phyloP scores from a whole-genome alignment of 805 yeast species.

The Candida palmyrensis region DNA sequence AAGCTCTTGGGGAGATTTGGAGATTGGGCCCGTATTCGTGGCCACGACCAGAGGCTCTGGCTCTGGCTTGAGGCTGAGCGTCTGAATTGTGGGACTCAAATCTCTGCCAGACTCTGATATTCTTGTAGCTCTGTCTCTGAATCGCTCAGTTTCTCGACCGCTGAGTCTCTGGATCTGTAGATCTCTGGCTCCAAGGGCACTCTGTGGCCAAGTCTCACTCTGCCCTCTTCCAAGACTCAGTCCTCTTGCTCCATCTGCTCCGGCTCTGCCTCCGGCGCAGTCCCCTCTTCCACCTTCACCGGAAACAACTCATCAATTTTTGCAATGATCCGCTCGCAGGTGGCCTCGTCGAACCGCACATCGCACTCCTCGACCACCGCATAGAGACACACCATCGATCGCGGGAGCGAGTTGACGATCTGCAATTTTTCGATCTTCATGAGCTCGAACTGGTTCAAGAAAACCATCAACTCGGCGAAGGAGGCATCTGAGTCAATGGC shows the following conservation, averaged over 20 bases:
- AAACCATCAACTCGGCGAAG: slow-evolving; percentile 36
- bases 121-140: no score
- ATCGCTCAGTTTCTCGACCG: no score
- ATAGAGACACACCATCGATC: slow-evolving; percentile 71
- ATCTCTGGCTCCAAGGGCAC: no score
- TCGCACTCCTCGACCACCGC: slow-evolving; percentile 91
- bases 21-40: no score
- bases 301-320: slow-evolving; percentile 55
- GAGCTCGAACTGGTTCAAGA: slow-evolving; percentile 47
- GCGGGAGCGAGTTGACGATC: slow-evolving; percentile 75
- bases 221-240: no score
- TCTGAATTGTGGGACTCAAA: no score
- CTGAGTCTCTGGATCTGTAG: no score
- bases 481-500: slow-evolving; percentile 15
- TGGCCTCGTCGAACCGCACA: slow-evolving; percentile 67
- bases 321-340: slow-evolving; percentile 53
- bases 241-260: slow-evolving; percentile 20
- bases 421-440: slow-evolving; percentile 84
- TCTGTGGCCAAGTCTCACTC: no score
- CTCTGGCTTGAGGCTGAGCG: no score
- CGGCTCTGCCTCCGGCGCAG: slow-evolving; percentile 18
- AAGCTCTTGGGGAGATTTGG: no score
- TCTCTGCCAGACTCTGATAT: no score
- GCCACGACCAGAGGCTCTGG: no score
- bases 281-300: slow-evolving; percentile 24